Evolutionary conservation across 305 asterid genomes (phyloP).

Genomic region (Solanum hybrid): DNA sequence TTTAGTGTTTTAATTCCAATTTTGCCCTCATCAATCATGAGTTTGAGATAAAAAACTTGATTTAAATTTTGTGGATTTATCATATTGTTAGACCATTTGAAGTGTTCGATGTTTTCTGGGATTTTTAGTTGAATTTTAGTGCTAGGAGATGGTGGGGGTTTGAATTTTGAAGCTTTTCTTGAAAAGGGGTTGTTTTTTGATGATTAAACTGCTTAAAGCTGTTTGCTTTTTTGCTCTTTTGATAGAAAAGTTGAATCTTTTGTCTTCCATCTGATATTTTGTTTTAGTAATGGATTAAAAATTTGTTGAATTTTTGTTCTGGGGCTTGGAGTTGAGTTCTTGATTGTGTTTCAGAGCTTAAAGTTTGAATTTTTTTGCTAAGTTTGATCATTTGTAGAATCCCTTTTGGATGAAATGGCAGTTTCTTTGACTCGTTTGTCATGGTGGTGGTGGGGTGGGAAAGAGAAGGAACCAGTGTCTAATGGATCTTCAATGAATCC

Average conservation of each 20-base stretch:
- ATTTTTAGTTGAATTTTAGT: neutral
- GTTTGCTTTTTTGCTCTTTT: neutral
- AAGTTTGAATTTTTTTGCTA: neutral
- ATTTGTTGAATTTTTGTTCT: constrained; percentile 1
- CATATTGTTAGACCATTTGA: neutral
- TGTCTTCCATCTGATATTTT: neutral
- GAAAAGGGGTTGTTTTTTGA: neutral
- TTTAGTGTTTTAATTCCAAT: constrained; percentile 1
- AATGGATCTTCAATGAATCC: constrained; percentile 59
- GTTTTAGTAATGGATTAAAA: constrained; percentile 12
- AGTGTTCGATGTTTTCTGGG: neutral
- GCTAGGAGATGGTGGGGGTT: neutral
- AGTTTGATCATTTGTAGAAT: neutral
- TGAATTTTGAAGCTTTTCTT: neutral
- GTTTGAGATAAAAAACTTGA: neutral
- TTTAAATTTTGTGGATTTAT: neutral
- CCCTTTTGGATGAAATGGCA: constrained; percentile 35
- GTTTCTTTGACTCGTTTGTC: constrained; percentile 64
- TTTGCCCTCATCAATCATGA: constrained; percentile 3
- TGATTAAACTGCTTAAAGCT: neutral
- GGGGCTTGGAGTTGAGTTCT: neutral
- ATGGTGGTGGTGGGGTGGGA: constrained; percentile 70
- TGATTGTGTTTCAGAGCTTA: neutral
- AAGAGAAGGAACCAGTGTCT: constrained; percentile 58
- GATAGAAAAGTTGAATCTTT: neutral